phyloP scores from a whole-genome alignment of 2,329 filamentous ascomycete species.

The Trichoderma lentiforme region DNA sequence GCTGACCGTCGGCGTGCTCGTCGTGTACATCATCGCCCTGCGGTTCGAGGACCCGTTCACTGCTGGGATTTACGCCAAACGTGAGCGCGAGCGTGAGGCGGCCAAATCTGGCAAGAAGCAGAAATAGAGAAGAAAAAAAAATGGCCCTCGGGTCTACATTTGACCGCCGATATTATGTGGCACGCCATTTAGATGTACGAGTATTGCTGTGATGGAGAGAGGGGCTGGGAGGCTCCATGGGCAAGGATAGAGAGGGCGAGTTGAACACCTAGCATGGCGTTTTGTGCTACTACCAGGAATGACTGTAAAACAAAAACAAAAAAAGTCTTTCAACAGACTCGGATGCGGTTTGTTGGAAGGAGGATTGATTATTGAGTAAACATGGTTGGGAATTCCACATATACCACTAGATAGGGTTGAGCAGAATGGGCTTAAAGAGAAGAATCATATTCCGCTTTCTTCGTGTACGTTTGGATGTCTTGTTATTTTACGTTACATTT shows the following conservation, averaged over 20 bases:
- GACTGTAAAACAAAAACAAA: neutral
- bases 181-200: neutral
- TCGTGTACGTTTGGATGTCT: neutral
- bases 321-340: slow-evolving; percentile 23
- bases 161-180: neutral
- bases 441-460: neutral
- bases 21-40: slow-evolving; percentile 78
- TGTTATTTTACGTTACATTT: neutral
- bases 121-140: slow-evolving; percentile 34
- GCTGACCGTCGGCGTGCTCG: slow-evolving; percentile 69
- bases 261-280: slow-evolving; percentile 6
- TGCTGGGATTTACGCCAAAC: slow-evolving; percentile 84
- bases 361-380: neutral
- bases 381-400: slow-evolving; percentile 18
- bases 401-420: slow-evolving; percentile 1
- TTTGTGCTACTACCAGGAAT: neutral
- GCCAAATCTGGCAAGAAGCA: slow-evolving; percentile 50
- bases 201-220: neutral
- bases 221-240: neutral
- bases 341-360: slow-evolving; percentile 4
- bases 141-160: neutral
- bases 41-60: slow-evolving; percentile 94
- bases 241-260: neutral
- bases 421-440: neutral
- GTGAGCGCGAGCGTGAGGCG: slow-evolving; percentile 57